Evolutionary conservation across 345 rosid species (phyloP).

Genomic region (Corchorus olitorius): DNA sequence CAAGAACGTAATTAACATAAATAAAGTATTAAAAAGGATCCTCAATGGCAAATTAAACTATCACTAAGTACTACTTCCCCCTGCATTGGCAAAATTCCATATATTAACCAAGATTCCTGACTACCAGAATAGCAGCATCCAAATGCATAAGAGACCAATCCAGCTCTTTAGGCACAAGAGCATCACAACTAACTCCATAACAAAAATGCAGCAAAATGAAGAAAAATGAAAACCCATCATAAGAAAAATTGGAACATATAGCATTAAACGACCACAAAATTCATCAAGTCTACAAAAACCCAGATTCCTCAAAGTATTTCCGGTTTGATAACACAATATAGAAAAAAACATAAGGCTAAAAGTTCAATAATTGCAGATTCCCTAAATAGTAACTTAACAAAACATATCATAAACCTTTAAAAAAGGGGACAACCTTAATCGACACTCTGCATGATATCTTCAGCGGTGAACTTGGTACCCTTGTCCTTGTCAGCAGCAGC

Average conservation of each 20-base stretch:
- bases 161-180: too few species aligned
- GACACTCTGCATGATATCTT: constrained; percentile 80
- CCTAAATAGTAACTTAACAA: not conserved
- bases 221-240: not conserved
- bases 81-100: not conserved
- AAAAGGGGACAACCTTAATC: constrained; percentile 35
- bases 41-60: too few species aligned
- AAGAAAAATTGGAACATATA: constrained; percentile 11
- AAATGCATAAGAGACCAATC: not conserved
- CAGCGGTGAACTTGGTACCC: constrained; percentile 74
- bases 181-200: too few species aligned
- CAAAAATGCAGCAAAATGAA: too few species aligned
- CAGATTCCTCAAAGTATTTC: not conserved
- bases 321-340: constrained; percentile 11
- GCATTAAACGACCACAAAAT: constrained; percentile 7
- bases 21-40: too few species aligned
- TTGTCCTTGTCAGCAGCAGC: constrained; percentile 79
- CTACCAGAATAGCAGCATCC: not conserved
- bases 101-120: not conserved
- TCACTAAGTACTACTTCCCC: too few species aligned
- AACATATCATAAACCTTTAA: constrained; percentile 1
- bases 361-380: not conserved
- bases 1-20: too few species aligned
- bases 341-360: not conserved
- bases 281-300: not conserved